Percentiles rank a stretch among this genome's conserved stretches.
These are phyloP conservation scores for Ceratocystiopsis sp. DNA, from an alignment of 2,329 filamentous ascomycete species.

Conservation along the genomic window DNA sequence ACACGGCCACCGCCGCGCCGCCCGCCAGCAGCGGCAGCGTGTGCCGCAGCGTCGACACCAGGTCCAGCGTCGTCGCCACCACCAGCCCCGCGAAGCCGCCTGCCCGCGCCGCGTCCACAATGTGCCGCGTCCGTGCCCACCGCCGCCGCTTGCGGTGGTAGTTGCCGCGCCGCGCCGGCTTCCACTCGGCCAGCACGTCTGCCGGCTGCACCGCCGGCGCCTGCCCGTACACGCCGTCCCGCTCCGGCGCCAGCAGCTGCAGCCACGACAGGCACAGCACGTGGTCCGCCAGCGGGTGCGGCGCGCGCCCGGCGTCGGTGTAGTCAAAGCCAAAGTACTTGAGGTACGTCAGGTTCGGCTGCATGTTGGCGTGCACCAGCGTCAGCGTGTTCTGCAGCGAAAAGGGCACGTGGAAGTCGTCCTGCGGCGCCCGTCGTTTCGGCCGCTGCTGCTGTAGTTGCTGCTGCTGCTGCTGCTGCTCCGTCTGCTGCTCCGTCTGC, in stretches of 20 bases:
- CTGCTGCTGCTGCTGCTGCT: neutral
- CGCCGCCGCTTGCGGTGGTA: constrained; percentile 82
- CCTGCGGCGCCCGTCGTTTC: constrained; percentile 10
- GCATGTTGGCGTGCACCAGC: constrained; percentile 62
- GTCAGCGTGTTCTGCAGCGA: constrained; percentile 62
- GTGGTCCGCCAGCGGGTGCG: constrained; percentile 68
- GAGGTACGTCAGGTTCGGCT: constrained; percentile 74
- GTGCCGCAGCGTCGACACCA: constrained; percentile 55
- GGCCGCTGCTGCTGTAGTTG: neutral
- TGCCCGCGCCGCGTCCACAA: constrained; percentile 56
- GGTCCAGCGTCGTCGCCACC: constrained; percentile 69
- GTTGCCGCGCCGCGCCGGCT: constrained; percentile 63
- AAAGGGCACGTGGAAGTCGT: constrained; percentile 46
- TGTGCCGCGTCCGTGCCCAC: constrained; percentile 54
- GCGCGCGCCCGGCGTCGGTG: constrained; percentile 41
- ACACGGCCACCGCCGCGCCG: constrained; percentile 72
- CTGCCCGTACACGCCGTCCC: constrained; percentile 56
- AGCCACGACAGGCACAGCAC: constrained; percentile 82
- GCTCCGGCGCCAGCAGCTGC: constrained; percentile 62
- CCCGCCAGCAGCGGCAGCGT: constrained; percentile 66
- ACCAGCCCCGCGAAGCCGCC: constrained; percentile 74
- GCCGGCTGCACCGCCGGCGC: constrained; percentile 43
- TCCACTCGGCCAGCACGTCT: constrained; percentile 50
- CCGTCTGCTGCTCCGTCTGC: neutral
- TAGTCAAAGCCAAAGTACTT: constrained; percentile 80